phyloP scores from a whole-genome alignment of 495 filamentous ascomycete species.

The Pseudoneurospora amorphoporcata region DNA sequence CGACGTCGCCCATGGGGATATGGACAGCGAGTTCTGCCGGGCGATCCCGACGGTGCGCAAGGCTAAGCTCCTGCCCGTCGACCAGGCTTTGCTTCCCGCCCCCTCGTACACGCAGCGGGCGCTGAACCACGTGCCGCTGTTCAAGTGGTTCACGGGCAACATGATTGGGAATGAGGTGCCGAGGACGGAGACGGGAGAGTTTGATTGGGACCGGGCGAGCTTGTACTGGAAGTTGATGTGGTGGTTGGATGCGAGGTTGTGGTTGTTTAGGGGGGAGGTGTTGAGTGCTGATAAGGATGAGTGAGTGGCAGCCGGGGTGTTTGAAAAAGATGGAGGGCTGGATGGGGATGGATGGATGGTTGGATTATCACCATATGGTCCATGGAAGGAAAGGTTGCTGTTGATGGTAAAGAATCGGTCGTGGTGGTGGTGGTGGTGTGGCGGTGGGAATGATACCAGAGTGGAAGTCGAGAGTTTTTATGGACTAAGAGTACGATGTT shows the following conservation, averaged over 20 bases:
- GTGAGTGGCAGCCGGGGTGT: conserved; percentile 3
- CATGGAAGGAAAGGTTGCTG: not conserved
- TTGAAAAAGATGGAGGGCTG: not conserved
- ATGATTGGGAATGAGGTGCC: conserved; percentile 73
- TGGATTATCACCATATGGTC: not conserved
- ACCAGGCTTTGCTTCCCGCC: conserved; percentile 57
- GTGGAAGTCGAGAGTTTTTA: not conserved
- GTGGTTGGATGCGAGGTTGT: conserved; percentile 37
- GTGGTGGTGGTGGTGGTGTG: not conserved
- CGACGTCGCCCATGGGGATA: not conserved
- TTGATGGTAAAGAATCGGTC: not conserved
- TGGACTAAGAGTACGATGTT: not conserved
- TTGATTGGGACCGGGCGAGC: conserved; percentile 65
- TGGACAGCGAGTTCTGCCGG: conserved; percentile 24
- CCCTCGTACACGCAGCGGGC: conserved; percentile 48
- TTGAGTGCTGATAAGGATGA: conserved; percentile 42
- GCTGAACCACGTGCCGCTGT: conserved; percentile 49
- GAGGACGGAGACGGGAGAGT: conserved; percentile 64
- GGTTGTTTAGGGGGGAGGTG: conserved; percentile 40
- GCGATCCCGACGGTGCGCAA: conserved; percentile 39
- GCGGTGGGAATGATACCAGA: not conserved
- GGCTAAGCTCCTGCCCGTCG: conserved; percentile 40
- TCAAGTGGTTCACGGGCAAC: conserved; percentile 63
- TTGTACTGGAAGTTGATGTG: conserved; percentile 62
- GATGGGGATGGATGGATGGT: not conserved